phyloP scores from a whole-genome alignment of 1,139 yeast genomes.

The Candida sanyaensis region DNA sequence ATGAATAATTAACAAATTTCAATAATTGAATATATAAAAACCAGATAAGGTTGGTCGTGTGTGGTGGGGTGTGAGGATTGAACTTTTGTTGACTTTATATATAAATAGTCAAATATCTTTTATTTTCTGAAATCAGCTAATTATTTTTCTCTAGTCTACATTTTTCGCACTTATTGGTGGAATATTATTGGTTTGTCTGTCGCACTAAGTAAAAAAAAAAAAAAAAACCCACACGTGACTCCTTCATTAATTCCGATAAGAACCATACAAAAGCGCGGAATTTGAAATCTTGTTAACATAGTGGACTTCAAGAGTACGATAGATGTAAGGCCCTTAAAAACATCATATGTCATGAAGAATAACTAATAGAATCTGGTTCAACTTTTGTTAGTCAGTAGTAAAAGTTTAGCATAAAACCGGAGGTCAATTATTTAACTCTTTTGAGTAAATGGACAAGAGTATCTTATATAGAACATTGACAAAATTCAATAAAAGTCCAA shows the following conservation, averaged over 20 bases:
- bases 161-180: conserved; percentile 9
- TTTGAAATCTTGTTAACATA: not conserved
- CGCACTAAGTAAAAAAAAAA: not conserved
- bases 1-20: conserved; percentile 3
- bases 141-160: conserved; percentile 10
- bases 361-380: no score
- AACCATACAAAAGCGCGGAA: not conserved
- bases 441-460: no score
- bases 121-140: conserved; percentile 12
- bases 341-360: no score
- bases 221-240: conserved; percentile 4
- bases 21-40: conserved; percentile 1
- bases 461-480: no score
- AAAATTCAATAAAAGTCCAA: no score
- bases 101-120: not conserved
- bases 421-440: no score
- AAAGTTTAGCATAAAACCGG: no score
- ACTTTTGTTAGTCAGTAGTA: no score
- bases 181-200: conserved; percentile 11
- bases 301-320: no score
- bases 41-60: not conserved
- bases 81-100: not conserved
- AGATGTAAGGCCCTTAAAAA: no score
- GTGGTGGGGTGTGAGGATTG: not conserved
- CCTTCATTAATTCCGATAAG: not conserved